A percentile compares a stretch with the other conserved stretches of the same genome.
Evolutionary conservation across 2,329 filamentous ascomycete genomes (phyloP).

Genomic region (Bertia moriformis): DNA sequence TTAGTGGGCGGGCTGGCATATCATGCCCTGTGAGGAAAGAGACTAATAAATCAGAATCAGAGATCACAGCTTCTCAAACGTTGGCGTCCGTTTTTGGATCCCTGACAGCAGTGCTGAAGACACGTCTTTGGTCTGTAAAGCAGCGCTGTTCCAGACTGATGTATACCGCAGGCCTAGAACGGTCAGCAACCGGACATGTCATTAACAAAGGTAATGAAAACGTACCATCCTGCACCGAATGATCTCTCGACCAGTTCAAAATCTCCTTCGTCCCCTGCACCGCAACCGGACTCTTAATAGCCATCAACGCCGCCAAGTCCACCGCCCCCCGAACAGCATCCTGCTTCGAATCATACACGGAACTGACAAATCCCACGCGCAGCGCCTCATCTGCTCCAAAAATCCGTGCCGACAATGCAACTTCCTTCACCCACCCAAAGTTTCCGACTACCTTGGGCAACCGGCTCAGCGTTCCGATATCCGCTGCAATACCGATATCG

Average conservation of each 20-base stretch:
- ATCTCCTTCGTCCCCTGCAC: slow-evolving; percentile 80
- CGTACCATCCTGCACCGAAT: slow-evolving; percentile 61
- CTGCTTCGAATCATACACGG: slow-evolving; percentile 47
- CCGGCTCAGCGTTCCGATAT: slow-evolving; percentile 61
- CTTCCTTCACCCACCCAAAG: slow-evolving; percentile 66
- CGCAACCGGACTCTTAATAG: slow-evolving; percentile 73
- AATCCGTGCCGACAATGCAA: slow-evolving; percentile 55
- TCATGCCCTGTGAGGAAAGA: too few species aligned
- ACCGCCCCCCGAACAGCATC: slow-evolving; percentile 48
- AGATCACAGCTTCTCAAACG: slow-evolving; percentile 67
- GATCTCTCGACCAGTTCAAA: slow-evolving; percentile 68
- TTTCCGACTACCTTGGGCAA: slow-evolving; percentile 61
- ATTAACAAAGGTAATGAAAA: slow-evolving; percentile 8
- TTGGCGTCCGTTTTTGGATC: slow-evolving; percentile 64
- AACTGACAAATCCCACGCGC: slow-evolving; percentile 55
- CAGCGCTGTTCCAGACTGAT: slow-evolving; percentile 71
- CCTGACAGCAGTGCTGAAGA: slow-evolving; percentile 60
- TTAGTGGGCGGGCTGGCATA: too few species aligned
- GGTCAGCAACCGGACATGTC: slow-evolving; percentile 1
- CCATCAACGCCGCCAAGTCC: slow-evolving; percentile 49
- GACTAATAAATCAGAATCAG: too few species aligned
- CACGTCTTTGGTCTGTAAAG: slow-evolving; percentile 70
- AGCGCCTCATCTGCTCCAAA: slow-evolving; percentile 58
- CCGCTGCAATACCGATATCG: slow-evolving; percentile 67
- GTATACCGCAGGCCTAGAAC: slow-evolving; percentile 61